phyloP scores from a whole-genome alignment of 1,284 basidiomycete species.

The Microbotryomycetes sp. region DNA sequence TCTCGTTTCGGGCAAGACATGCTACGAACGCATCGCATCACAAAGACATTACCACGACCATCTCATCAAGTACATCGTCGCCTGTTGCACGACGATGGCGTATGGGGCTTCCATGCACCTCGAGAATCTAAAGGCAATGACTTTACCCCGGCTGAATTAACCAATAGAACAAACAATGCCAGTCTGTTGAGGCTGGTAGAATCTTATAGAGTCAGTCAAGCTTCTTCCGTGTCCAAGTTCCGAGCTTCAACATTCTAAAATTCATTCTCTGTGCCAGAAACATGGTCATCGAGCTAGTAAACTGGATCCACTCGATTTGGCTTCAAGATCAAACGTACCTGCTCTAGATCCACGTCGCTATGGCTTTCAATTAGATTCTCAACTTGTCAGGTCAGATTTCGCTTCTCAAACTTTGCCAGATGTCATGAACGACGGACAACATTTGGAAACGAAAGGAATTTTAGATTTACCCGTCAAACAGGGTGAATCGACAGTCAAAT shows the following conservation, averaged over 20 bases:
- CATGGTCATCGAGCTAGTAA: constrained; percentile 72
- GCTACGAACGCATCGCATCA: too few species aligned
- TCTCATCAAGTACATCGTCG: not conserved
- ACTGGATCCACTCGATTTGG: constrained; percentile 77
- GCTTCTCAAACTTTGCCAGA: constrained; percentile 41
- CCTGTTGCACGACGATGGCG: constrained; percentile 8
- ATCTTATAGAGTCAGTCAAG: constrained; percentile 52
- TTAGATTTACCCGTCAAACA: constrained; percentile 39
- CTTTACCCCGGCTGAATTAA: constrained; percentile 58
- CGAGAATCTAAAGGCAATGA: constrained; percentile 12
- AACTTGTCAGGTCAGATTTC: constrained; percentile 56
- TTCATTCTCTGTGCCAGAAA: constrained; percentile 37
- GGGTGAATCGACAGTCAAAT: constrained; percentile 50
- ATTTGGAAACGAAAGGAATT: constrained; percentile 21
- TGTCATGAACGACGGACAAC: not conserved
- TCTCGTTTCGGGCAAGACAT: too few species aligned
- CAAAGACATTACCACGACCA: too few species aligned
- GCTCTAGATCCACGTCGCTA: constrained; percentile 74
- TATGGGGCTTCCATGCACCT: constrained; percentile 14
- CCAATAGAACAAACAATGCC: constrained; percentile 67
- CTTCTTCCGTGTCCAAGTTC: not conserved
- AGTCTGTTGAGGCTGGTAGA: constrained; percentile 78
- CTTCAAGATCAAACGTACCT: constrained; percentile 73
- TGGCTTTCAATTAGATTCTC: constrained; percentile 52
- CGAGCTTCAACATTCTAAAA: not conserved